A percentile compares a stretch with the other conserved stretches of the same genome.
These are phyloP conservation scores for Boletus rex-veris DNA, from an alignment of 768 basidiomycete genomes.

Conservation along the genomic window DNA sequence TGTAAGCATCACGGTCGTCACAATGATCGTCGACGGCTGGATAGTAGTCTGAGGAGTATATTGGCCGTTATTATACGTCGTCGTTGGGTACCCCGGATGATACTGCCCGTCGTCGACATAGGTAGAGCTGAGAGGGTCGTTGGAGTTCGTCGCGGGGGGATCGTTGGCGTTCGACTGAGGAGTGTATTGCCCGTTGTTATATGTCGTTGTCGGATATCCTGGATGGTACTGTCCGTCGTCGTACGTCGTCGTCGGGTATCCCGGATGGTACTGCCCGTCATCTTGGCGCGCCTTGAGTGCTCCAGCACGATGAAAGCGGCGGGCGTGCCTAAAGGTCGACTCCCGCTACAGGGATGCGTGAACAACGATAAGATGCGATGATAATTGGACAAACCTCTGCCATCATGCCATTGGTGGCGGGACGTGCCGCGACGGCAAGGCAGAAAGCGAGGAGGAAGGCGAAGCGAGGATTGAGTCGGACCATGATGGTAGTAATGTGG, in stretches of 20 bases:
- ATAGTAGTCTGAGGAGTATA: background rate
- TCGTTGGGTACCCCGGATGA: slow-evolving; percentile 18
- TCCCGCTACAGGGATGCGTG: slow-evolving; percentile 9
- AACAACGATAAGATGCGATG: background rate
- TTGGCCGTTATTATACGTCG: slow-evolving; percentile 19
- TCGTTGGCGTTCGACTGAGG: background rate
- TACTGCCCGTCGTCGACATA: slow-evolving; percentile 16
- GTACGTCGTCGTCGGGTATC: slow-evolving; percentile 12
- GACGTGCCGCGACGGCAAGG: slow-evolving; percentile 18
- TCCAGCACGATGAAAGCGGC: slow-evolving; percentile 12
- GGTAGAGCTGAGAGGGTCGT: background rate
- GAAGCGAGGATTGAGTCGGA: slow-evolving; percentile 30
- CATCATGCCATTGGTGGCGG: slow-evolving; percentile 4
- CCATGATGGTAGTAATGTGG: slow-evolving; percentile 29
- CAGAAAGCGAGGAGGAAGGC: slow-evolving; percentile 28
- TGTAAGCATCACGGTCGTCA: background rate
- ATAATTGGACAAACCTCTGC: slow-evolving; percentile 8
- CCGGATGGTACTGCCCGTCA: slow-evolving; percentile 22
- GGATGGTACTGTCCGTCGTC: background rate
- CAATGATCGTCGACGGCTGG: background rate
- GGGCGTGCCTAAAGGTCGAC: slow-evolving; percentile 4
- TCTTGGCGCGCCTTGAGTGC: slow-evolving; percentile 14
- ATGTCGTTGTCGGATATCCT: slow-evolving; percentile 10
- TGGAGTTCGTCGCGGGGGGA: too few relatives aligned
- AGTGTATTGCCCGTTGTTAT: slow-evolving; percentile 12